Percentiles rank a stretch among this genome's conserved stretches.
Conservation (phyloP, 176 grass and related monocot genomes). For the Calamus simplicifolius region DNA sequence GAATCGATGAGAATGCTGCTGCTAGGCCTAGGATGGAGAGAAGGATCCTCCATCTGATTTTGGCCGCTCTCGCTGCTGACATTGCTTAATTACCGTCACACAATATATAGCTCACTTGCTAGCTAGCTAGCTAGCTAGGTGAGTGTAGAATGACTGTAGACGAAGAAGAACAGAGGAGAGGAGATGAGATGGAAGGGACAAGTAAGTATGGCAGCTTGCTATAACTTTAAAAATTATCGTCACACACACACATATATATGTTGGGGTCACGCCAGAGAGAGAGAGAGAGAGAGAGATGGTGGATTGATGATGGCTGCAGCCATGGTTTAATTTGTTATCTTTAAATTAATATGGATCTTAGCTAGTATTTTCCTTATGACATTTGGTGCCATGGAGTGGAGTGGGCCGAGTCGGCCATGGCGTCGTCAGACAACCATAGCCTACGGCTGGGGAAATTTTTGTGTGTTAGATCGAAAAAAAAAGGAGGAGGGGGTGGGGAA, state of each 20-base stretch:
- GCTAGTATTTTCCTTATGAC: not conserved
- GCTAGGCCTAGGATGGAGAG: conserved; percentile 15
- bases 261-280: not conserved
- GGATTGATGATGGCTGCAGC: conserved; percentile 3
- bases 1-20: not conserved
- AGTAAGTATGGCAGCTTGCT: too few species aligned
- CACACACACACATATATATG: too few species aligned
- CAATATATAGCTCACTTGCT: too few species aligned
- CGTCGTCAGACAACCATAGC: conserved; percentile 4
- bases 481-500: conserved; percentile 7
- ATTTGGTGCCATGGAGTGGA: not conserved
- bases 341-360: too few species aligned
- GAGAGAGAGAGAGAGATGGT: conserved; percentile 16
- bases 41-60: not conserved
- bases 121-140: too few species aligned
- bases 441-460: conserved; percentile 3
- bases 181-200: too few species aligned
- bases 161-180: too few species aligned
- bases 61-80: too few species aligned
- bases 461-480: conserved; percentile 1
- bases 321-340: not conserved
- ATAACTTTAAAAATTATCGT: too few species aligned
- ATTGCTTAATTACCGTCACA: too few species aligned
- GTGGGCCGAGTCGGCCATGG: not conserved
- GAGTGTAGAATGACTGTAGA: too few species aligned